phyloP scores from a whole-genome alignment of 2,329 filamentous ascomycete genomes.

The Leptographium lundbergii region DNA sequence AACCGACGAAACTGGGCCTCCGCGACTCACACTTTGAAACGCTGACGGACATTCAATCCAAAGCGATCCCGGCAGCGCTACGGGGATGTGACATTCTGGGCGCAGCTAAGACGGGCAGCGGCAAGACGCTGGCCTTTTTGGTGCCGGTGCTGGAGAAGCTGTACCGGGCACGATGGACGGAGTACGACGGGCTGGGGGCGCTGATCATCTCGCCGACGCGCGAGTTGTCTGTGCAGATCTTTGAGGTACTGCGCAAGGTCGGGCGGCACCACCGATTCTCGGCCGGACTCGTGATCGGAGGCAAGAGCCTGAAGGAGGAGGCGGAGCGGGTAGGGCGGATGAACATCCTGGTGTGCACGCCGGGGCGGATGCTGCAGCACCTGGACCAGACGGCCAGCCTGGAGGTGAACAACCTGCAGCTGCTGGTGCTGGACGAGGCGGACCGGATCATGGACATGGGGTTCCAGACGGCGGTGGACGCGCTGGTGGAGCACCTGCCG shows the following conservation, averaged over 20 bases:
- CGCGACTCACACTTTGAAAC: constrained; percentile 79
- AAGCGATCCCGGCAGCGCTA: constrained; percentile 77
- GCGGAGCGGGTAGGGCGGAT: constrained; percentile 74
- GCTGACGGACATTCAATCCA: constrained; percentile 82
- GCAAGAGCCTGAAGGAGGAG: constrained; percentile 80
- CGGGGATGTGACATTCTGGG: constrained; percentile 82
- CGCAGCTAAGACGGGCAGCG: constrained; percentile 89
- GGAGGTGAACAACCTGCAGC: constrained; percentile 58
- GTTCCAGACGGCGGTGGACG: constrained; percentile 81
- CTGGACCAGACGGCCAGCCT: constrained; percentile 44
- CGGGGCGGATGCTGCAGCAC: constrained; percentile 89
- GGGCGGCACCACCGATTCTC: constrained; percentile 84
- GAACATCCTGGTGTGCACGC: constrained; percentile 96
- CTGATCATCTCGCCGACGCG: constrained; percentile 89
- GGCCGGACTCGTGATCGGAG: constrained; percentile 85
- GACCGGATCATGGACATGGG: constrained; percentile 98
- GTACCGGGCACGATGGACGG: constrained; percentile 78
- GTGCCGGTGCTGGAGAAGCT: constrained; percentile 87
- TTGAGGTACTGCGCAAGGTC: constrained; percentile 83
- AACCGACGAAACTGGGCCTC: constrained; percentile 66
- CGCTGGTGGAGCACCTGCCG: constrained; percentile 83
- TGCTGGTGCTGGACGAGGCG: constrained; percentile 89
- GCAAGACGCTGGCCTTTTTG: constrained; percentile 90
- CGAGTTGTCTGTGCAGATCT: constrained; percentile 93
- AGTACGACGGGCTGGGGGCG: constrained; percentile 81